These are phyloP conservation scores for Colletotrichum tofieldiae DNA, from an alignment of 2,329 filamentous ascomycete species.

Conservation along the genomic window DNA sequence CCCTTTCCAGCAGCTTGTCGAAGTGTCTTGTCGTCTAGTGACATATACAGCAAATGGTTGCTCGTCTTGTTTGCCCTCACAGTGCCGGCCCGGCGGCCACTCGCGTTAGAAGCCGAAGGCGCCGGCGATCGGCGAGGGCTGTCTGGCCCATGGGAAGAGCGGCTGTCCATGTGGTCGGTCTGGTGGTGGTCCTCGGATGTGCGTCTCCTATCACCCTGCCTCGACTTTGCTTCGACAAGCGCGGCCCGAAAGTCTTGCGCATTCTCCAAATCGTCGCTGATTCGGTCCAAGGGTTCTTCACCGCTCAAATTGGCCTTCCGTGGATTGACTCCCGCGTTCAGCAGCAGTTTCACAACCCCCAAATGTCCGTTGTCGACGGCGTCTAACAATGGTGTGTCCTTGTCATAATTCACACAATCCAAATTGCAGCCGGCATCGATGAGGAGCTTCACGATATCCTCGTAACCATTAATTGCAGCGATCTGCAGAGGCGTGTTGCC, in stretches of 20 bases:
- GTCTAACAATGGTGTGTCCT: constrained; percentile 95
- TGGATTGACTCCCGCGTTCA: constrained; percentile 92
- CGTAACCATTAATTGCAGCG: constrained; percentile 88
- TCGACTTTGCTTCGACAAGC: constrained; percentile 74
- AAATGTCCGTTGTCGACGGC: constrained; percentile 96
- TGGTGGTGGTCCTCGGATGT: constrained; percentile 72
- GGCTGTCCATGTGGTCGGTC: constrained; percentile 62
- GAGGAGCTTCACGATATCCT: constrained; percentile 89
- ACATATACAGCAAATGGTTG: constrained; percentile 76
- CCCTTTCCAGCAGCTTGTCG: constrained; percentile 73
- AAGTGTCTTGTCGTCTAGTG: constrained; percentile 73
- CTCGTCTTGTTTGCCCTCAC: constrained; percentile 76
- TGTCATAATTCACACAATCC: constrained; percentile 84
- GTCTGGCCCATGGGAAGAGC: constrained; percentile 70
- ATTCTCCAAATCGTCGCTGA: constrained; percentile 82
- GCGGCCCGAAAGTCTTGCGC: constrained; percentile 83
- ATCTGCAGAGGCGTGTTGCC: constrained; percentile 98
- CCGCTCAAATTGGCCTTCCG: constrained; percentile 93
- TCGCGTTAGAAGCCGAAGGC: constrained; percentile 53
- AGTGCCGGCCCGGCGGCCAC: constrained; percentile 67
- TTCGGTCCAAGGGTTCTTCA: constrained; percentile 89
- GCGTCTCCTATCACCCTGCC: constrained; percentile 66
- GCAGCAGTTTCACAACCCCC: constrained; percentile 86
- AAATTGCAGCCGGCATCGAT: constrained; percentile 88
- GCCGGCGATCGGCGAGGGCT: constrained; percentile 73